A percentile compares a stretch with the other conserved stretches of the same genome.
These are phyloP conservation scores for Colletotrichum sp. DNA, from an alignment of 2,329 filamentous ascomycete species.

Conservation along the genomic window DNA sequence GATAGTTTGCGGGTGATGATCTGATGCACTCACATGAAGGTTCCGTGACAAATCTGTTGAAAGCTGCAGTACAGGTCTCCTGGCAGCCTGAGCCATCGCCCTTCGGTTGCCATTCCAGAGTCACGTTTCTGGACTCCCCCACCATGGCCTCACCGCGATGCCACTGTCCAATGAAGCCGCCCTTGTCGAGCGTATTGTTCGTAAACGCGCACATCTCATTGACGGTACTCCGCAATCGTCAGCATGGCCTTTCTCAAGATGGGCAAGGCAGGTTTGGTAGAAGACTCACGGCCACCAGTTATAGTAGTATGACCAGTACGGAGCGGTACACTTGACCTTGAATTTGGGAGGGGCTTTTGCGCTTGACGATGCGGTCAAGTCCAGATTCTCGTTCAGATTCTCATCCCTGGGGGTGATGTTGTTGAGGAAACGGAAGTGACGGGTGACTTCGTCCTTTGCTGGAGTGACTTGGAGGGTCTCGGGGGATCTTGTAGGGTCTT, in stretches of 20 bases:
- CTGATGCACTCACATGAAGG: background rate
- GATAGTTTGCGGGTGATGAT: background rate
- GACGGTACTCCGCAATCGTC: background rate
- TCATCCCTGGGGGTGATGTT: background rate
- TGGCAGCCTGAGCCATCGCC: background rate
- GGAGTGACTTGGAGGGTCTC: background rate
- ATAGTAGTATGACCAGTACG: background rate
- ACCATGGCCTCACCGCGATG: background rate
- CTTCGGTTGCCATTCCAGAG: background rate
- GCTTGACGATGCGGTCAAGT: background rate
- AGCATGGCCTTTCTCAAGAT: background rate
- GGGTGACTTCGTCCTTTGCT: background rate
- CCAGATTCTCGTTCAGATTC: background rate
- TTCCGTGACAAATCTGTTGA: background rate
- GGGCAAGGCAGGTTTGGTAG: background rate
- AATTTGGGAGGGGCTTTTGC: background rate
- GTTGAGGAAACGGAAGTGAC: background rate
- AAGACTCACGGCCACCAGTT: slow-evolving; percentile 1
- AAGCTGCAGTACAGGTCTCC: background rate
- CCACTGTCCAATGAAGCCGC: background rate
- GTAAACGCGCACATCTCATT: background rate
- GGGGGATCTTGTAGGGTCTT: background rate
- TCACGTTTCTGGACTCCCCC: background rate
- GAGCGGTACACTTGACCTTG: background rate
- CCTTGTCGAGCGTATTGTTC: background rate